Evolutionary conservation across 129 eudicot species (phyloP).

Genomic region (Artemisia tridentata): DNA sequence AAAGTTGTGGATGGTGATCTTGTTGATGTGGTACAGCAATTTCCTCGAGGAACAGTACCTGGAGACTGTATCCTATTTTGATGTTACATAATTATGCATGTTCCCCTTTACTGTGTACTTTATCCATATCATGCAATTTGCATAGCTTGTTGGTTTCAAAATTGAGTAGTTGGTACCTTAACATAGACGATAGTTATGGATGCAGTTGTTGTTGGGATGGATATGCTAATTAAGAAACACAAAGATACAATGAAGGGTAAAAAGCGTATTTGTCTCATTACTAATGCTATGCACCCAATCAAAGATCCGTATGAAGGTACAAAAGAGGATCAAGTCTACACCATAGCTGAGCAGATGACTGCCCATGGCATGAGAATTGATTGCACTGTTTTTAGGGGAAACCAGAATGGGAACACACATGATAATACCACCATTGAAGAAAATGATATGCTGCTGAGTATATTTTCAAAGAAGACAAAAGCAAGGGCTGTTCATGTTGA

Average conservation of each 20-base stretch:
- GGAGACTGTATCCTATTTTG: slow-evolving; percentile 85
- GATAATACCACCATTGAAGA: slow-evolving; percentile 47
- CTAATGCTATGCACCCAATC: slow-evolving; percentile 66
- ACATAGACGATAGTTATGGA: slow-evolving; percentile 74
- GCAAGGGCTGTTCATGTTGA: slow-evolving; percentile 76
- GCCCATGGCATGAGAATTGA: slow-evolving; percentile 87
- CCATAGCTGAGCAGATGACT: slow-evolving; percentile 82
- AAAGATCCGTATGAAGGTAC: slow-evolving; percentile 95
- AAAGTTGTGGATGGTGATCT: slow-evolving; percentile 92
- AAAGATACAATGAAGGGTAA: slow-evolving; percentile 80
- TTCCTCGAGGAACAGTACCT: slow-evolving; percentile 76
- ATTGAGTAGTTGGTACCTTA: slow-evolving; percentile 43
- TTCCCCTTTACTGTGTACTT: not conserved
- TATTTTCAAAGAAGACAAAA: slow-evolving; percentile 65
- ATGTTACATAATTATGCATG: not conserved
- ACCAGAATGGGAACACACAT: slow-evolving; percentile 34
- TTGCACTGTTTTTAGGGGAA: slow-evolving; percentile 55
- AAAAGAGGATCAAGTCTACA: slow-evolving; percentile 86
- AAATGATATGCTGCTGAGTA: slow-evolving; percentile 63
- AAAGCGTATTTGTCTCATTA: slow-evolving; percentile 85
- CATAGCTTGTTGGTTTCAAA: slow-evolving; percentile 15
- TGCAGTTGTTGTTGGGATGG: slow-evolving; percentile 97
- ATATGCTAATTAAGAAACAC: slow-evolving; percentile 84
- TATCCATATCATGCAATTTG: not conserved
- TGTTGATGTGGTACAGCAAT: slow-evolving; percentile 65